phyloP scores from a whole-genome alignment of 169 alveolate species.

The Amoebophrya sp. region DNA sequence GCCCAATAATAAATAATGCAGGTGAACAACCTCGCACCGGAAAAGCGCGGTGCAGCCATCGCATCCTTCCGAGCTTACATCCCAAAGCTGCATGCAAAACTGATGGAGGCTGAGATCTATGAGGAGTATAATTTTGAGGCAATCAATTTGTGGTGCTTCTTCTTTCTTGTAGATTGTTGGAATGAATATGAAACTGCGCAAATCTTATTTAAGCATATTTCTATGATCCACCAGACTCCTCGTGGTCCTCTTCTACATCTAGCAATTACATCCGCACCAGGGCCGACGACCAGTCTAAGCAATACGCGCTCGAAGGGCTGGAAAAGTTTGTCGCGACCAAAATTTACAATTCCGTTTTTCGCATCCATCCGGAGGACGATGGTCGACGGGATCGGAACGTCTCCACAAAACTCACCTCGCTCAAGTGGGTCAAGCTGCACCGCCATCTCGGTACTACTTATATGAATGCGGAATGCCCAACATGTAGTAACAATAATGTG shows the following conservation, averaged over 20 bases:
- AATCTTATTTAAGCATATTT: no score
- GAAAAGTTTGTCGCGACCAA: background rate
- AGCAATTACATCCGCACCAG: no score
- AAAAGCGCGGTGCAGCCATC: background rate
- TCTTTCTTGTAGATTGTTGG: no score
- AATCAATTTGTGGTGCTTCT: no score
- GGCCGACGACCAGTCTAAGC: background rate
- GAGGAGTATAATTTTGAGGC: background rate
- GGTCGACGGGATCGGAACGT: background rate
- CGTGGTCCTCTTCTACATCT: no score
- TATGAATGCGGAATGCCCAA: background rate
- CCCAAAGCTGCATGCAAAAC: background rate
- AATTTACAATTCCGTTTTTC: background rate
- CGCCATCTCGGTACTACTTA: background rate
- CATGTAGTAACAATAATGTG: no score
- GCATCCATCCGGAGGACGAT: background rate
- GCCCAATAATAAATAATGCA: no score
- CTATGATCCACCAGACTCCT: no score
- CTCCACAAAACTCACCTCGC: background rate
- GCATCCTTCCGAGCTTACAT: background rate
- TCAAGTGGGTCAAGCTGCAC: background rate
- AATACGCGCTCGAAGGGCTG: background rate
- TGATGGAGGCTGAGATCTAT: background rate
- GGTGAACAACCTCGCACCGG: no score
- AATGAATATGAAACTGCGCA: no score